Evolutionary conservation across 2,329 filamentous ascomycete genomes (phyloP), one percentile per base, ranked within the genome.

Genomic region (Sporothrix variecibatus): DNA sequence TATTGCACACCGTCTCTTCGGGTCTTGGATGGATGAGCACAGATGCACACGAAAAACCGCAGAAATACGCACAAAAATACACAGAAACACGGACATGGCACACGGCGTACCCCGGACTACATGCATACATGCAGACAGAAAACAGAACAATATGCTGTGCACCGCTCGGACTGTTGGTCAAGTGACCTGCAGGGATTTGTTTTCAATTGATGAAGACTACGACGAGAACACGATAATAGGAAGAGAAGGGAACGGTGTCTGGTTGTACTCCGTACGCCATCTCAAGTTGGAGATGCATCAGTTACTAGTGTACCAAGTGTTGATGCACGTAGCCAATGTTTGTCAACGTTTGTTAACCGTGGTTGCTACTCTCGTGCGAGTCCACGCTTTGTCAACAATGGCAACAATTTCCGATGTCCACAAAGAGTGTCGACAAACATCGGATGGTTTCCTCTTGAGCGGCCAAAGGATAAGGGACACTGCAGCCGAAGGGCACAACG

Each of bases 141-240:
- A 51, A 8, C 46, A 56, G 1, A 56, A 26, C 26, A 34, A 20
- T 43, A 20, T 46, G 62, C 38, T 46, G 62, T 67, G 62, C 38
- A 67, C 62, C 34, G 62, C 62, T 67, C 62, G 38, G n/a, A 46
- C 62, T 46, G 34, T 28, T 17, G 12, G 62, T 46, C 62, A 67
- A 67, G 62, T 67, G 62, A 67, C 62, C 60, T 67, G 38, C 38
- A 67, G 11, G 31, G 58, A 40, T 12, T 62, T 60, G 56, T 67
- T 12, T 12, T 9, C 12, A 11, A 12, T 49, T 49, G 43, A 20
- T 20, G 15, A 49, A 49, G 43, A 20, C 40, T 11, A 43, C 5
- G 40, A 43, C 11, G 40, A 43, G 23, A 11, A 23, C 3, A 53
- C 23, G 43, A 34, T 26, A 34, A 20, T 3, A 7, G 20, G 12